Evolutionary conservation across 495 filamentous ascomycete genomes (phyloP), one percentile per base, ranked within the genome.

Genomic region (Neurospora sp.): DNA sequence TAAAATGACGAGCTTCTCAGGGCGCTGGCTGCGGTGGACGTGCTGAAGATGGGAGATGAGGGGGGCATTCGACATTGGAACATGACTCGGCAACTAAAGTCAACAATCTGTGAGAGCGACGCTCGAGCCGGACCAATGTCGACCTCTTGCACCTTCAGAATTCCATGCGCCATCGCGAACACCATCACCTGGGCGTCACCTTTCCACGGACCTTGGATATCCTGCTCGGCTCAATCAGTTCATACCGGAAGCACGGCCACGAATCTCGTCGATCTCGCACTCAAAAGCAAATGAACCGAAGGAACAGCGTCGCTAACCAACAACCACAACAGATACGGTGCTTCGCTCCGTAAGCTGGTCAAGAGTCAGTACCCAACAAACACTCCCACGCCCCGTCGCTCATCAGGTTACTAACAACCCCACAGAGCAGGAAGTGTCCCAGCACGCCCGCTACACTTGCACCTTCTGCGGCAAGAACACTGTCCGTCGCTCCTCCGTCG

Each of bases 261-360:
- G 53, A 61, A 72, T 39, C 40, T 41, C 40, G 72, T 70, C 69
- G 70, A 74, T 48, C 40, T 66, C 37, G 44, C 44, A 70, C 39
- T 22, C 8, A 38, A 42, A 14, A 16, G 8, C 61, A 68, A 22
- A 11, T 70, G 11, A 18, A 39, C 11, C 41, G 53, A 35, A 35
- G 44, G 40, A 27, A 12, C 53, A 53, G 35, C 37, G 40, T 74
- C 74, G 74, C 78, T 66, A 78, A 76, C 40, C 22, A 37, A 40
- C 40, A 69, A 66, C 20, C 48, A 42, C 18, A 41, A 69, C 41
- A 83, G 96, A 91, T 99, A 99, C 86, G 96, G 96, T 91, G 96
- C 96, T 83, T 99, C 96, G 81, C 93, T 99, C 85, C 93, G 96
- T 88, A 99, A 98, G 89, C 96, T 98, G 85, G 93, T 98, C 82